Conservation (phyloP, 1,284 basidiomycete species). For the Cryptococcus depauperatus region DNA sequence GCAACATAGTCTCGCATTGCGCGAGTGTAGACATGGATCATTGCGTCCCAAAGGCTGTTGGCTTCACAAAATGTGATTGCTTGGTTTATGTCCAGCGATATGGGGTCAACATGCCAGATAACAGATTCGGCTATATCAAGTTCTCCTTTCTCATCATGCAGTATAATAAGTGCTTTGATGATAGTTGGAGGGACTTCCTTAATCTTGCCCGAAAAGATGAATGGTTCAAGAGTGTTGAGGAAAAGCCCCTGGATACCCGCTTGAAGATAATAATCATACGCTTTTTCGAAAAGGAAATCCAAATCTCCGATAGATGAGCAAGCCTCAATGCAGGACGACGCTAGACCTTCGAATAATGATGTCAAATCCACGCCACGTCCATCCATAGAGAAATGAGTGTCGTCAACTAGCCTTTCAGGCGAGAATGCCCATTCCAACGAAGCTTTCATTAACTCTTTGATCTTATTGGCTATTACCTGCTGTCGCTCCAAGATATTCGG, state of each 20-base stretch:
- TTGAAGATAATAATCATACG: conserved; percentile 83
- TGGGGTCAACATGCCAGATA: conserved; percentile 93
- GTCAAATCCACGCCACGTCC: conserved; percentile 89
- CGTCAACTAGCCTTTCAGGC: conserved; percentile 84
- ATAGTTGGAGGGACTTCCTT: conserved; percentile 73
- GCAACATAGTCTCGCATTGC: conserved; percentile 82
- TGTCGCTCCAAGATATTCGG: conserved; percentile 55
- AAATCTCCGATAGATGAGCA: conserved; percentile 72
- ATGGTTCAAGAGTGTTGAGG: conserved; percentile 71
- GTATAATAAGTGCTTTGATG: conserved; percentile 71
- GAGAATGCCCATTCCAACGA: conserved; percentile 87
- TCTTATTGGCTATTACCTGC: conserved; percentile 62
- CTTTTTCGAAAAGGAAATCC: conserved; percentile 83
- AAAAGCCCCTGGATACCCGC: conserved; percentile 82
- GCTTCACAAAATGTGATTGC: conserved; percentile 75
- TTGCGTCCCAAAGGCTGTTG: conserved; percentile 80
- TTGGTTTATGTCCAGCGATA: conserved; percentile 88
- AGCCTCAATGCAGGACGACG: conserved; percentile 69
- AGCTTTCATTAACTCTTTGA: conserved; percentile 75
- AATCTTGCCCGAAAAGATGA: conserved; percentile 69
- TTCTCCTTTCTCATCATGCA: conserved; percentile 65
- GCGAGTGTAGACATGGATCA: conserved; percentile 87
- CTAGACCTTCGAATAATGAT: conserved; percentile 77
- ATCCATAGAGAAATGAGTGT: conserved; percentile 70
- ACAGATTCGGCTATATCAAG: conserved; percentile 75